These are phyloP conservation scores for maize (Zea mays) DNA, from an alignment of 176 grass and related monocot genomes.

Conservation along the genomic window DNA sequence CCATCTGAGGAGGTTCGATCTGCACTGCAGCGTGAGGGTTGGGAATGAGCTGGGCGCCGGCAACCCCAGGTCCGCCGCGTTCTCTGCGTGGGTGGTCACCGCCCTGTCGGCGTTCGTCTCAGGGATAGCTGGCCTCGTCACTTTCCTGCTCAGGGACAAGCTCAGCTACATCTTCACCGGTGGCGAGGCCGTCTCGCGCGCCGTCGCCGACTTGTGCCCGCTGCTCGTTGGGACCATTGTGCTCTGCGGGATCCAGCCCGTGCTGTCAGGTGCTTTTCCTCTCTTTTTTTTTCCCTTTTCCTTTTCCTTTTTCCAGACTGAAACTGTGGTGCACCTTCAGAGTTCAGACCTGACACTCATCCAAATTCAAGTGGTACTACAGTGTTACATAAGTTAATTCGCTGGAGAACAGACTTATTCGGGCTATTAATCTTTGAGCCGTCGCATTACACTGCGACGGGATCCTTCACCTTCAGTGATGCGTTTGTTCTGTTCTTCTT, in stretches of 20 bases:
- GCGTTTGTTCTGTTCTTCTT: background rate
- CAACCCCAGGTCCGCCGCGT: conserved; percentile 68
- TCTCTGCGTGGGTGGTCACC: conserved; percentile 68
- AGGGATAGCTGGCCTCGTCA: conserved; percentile 33
- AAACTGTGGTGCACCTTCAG: background rate
- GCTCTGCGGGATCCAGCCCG: conserved; percentile 78
- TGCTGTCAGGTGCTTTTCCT: conserved; percentile 65
- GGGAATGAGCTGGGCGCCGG: conserved; percentile 89
- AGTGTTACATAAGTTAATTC: background rate
- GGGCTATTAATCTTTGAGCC: background rate
- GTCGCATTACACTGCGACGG: too few relatives aligned
- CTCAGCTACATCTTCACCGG: conserved; percentile 84
- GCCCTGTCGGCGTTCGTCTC: conserved; percentile 57
- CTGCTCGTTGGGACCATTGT: conserved; percentile 68
- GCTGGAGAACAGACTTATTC: background rate
- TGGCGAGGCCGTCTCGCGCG: conserved; percentile 56
- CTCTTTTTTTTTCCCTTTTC: too few relatives aligned
- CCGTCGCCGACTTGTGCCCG: conserved; percentile 75
- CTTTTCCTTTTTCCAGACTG: background rate
- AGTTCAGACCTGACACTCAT: background rate
- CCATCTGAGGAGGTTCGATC: background rate
- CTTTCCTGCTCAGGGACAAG: conserved; percentile 62
- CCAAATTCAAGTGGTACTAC: background rate
- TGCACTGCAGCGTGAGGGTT: conserved; percentile 65
- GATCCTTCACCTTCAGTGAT: background rate